Evolutionary conservation across 2,329 filamentous ascomycete genomes (phyloP).

Genomic region (Erysiphe pisi): DNA sequence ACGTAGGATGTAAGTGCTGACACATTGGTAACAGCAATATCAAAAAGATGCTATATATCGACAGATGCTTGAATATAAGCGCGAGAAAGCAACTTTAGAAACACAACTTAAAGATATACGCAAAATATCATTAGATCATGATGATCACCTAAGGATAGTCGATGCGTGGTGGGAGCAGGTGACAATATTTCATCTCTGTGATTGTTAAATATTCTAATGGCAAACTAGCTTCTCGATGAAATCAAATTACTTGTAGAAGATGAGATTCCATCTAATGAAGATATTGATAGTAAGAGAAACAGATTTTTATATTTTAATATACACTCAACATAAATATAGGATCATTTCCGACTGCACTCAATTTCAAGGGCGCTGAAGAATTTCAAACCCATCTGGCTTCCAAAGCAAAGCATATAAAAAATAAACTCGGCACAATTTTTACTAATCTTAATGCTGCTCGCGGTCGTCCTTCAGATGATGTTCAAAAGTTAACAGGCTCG

Average conservation of each 20-base stretch:
- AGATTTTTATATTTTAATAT: conserved; percentile 15
- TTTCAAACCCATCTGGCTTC: conserved; percentile 73
- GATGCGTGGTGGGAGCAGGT: conserved; percentile 95
- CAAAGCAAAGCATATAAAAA: conserved; percentile 65
- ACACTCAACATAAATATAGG: conserved; percentile 39
- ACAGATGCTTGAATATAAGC: conserved; percentile 97
- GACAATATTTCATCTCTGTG: conserved; percentile 35
- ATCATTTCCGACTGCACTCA: conserved; percentile 48
- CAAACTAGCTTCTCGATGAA: conserved; percentile 50
- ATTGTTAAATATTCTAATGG: conserved; percentile 27
- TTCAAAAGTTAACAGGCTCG: conserved; percentile 61
- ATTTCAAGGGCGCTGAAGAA: conserved; percentile 53
- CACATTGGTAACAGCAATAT: conserved; percentile 51
- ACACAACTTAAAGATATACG: conserved; percentile 68
- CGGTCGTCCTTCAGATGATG: conserved; percentile 52
- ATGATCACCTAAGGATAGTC: conserved; percentile 82
- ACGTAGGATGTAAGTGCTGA: conserved; percentile 36
- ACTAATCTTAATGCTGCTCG: conserved; percentile 44
- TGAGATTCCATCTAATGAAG: conserved; percentile 40
- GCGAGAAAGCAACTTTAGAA: conserved; percentile 74
- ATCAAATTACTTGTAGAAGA: conserved; percentile 49
- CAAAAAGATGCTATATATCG: conserved; percentile 95
- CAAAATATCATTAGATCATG: conserved; percentile 68
- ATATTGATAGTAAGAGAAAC: conserved; percentile 37
- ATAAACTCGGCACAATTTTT: conserved; percentile 61